Evolutionary conservation across 805 yeast species (phyloP), one percentile per base, ranked within the genome.

Genomic region (Spathaspora boniae): DNA sequence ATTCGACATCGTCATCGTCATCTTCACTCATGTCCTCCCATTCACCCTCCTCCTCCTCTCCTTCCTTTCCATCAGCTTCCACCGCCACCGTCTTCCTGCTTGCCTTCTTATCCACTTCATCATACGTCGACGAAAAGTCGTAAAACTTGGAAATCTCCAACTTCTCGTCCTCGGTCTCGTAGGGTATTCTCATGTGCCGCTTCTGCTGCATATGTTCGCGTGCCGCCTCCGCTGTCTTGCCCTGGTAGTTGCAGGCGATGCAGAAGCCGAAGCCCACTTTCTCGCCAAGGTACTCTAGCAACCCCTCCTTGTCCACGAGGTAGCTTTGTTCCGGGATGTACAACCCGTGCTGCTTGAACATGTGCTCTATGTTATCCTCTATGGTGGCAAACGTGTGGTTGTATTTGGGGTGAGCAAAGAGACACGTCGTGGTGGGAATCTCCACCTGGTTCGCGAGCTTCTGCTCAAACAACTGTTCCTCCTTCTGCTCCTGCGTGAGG

Each of bases 181-280:
- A 93, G 1, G 98, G 97, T 41, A 93, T 72, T 52, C 78, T 76
- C 65, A 91, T 83, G 58, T 93, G 99, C 39, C 87, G 78, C 59
- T 93, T 93, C 6, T 83, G 73, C 4, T 70, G 49, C 84, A 87
- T 82, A 58, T 93, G 99, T 28, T 86, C 93, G 47, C 96, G 80
- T 8, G 86, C 88, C 41, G 95, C 84, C 51, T 86, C 94, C 20
- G 91, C 54, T 36, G 79, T 77, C 42, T 76, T 74, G n/a, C 98
- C 98, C 58, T 85, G 83, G 54, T 80, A 93, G 21, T 70, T 68
- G 57, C 99, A 93, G 36, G 78, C 74, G 31, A 91, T 60, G 56
- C 98, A 93, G 45, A 82, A 81, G 26, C 96, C 96, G 29, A 80
- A 70, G 7, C 89, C 84, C 36, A 91, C 77, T 48, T 83, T 81